Percentiles rank a stretch among this genome's conserved stretches.
Conservation (phyloP, 106 monocot genomes). For the Dendrobium catenatum region DNA sequence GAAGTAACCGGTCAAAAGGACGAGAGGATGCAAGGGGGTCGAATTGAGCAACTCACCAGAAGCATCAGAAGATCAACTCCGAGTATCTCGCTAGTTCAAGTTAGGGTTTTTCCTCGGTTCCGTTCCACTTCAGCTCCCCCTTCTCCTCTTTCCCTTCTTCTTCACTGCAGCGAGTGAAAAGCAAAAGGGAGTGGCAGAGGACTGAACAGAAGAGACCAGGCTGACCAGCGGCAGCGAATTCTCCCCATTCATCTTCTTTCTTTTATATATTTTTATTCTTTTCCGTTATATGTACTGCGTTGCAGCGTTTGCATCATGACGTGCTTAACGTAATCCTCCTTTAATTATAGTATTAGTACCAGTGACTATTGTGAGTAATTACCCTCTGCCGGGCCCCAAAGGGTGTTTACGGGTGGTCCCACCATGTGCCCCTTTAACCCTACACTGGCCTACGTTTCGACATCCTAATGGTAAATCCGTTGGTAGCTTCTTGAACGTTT, state of each 20-base stretch:
- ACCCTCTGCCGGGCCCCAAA: background rate
- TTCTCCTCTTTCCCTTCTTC: background rate
- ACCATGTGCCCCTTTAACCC: background rate
- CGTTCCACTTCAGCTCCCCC: background rate
- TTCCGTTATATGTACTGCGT: background rate
- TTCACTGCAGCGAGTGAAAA: background rate
- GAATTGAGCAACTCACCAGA: background rate
- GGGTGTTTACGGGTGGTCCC: background rate
- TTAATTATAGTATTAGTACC: too few species aligned
- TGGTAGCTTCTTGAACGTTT: background rate
- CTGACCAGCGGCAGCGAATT: background rate
- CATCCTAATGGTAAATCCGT: background rate
- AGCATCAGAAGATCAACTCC: background rate
- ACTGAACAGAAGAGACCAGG: background rate
- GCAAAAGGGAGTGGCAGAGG: constrained; percentile 10
- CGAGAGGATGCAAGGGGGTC: background rate
- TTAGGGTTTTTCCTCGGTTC: constrained; percentile 8
- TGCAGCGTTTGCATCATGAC: too few species aligned
- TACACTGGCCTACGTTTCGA: background rate
- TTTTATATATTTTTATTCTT: background rate
- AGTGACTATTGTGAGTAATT: background rate
- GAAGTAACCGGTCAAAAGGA: background rate
- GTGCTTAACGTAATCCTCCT: too few species aligned
- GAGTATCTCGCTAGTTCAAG: background rate
- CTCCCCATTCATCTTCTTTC: background rate